Evolutionary conservation across 2,329 filamentous ascomycete genomes (phyloP).

Genomic region (Bimuria novae-zelandiae): DNA sequence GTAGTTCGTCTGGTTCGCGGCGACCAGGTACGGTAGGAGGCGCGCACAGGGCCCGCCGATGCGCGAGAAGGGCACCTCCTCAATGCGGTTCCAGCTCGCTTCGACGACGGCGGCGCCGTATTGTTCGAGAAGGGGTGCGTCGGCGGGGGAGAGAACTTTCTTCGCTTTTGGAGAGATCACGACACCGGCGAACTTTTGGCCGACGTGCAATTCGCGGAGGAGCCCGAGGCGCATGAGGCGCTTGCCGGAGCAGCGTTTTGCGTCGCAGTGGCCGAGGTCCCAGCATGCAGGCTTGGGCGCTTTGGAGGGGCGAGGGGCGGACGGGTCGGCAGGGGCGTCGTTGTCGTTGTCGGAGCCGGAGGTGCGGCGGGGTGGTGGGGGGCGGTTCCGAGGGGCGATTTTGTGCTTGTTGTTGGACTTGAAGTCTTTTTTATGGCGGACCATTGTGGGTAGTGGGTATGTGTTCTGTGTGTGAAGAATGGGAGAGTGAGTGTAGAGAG

Average conservation of each 20-base stretch:
- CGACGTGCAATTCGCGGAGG: conserved; percentile 90
- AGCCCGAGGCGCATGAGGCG: conserved; percentile 87
- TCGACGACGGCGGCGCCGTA: conserved; percentile 95
- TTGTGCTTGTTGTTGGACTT: conserved; percentile 73
- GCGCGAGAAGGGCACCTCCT: conserved; percentile 86
- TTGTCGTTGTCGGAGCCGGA: conserved; percentile 30
- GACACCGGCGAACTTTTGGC: conserved; percentile 88
- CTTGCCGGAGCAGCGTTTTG: conserved; percentile 95
- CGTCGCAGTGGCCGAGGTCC: conserved; percentile 97
- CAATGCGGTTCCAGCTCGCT: conserved; percentile 91
- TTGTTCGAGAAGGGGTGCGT: conserved; percentile 79
- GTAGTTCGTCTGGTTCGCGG: conserved; percentile 97
- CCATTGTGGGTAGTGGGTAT: conserved; percentile 61
- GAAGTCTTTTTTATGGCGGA: conserved; percentile 93
- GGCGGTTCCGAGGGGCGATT: conserved; percentile 61
- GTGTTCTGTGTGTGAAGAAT: too few relatives aligned
- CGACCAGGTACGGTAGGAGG: conserved; percentile 84
- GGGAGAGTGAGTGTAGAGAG: background rate
- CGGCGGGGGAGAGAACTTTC: conserved; percentile 78
- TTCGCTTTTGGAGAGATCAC: conserved; percentile 97
- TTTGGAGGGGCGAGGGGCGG: conserved; percentile 41
- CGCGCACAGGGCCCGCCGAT: conserved; percentile 95
- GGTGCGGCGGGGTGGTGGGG: conserved; percentile 52
- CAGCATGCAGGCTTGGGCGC: conserved; percentile 94
- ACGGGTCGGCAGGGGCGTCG: conserved; percentile 24